phyloP scores from a whole-genome alignment of 2,329 filamentous ascomycete genomes.

The Fusarium verrucosum region DNA sequence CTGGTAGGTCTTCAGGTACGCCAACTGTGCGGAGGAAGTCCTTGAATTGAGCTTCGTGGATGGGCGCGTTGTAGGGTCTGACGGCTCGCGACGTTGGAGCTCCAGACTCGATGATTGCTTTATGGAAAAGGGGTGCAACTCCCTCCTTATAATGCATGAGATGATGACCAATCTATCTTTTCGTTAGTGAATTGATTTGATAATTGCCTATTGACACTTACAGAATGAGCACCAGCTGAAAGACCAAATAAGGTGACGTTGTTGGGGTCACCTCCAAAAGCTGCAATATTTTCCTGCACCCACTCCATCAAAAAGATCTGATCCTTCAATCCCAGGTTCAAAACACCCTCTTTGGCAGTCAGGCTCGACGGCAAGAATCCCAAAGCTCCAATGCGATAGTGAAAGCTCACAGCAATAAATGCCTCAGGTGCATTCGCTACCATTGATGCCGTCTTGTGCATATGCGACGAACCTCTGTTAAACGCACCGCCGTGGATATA shows the following conservation, averaged over 20 bases:
- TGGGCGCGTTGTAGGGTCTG: slow-evolving; percentile 62
- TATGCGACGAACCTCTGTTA: slow-evolving; percentile 58
- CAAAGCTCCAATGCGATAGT: slow-evolving; percentile 64
- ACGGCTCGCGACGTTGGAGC: slow-evolving; percentile 64
- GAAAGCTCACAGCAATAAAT: slow-evolving; percentile 61
- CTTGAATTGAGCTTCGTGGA: slow-evolving; percentile 66
- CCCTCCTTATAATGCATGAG: slow-evolving; percentile 59
- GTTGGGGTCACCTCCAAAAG: slow-evolving; percentile 61
- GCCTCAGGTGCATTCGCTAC: slow-evolving; percentile 62
- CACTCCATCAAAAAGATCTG: slow-evolving; percentile 62
- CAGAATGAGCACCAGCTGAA: slow-evolving; percentile 62
- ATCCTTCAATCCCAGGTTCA: slow-evolving; percentile 65
- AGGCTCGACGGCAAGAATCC: slow-evolving; percentile 69
- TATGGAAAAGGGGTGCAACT: slow-evolving; percentile 59
- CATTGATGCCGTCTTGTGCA: slow-evolving; percentile 70
- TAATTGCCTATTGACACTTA: slow-evolving; percentile 24
- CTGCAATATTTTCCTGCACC: slow-evolving; percentile 63
- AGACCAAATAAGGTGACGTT: slow-evolving; percentile 52
- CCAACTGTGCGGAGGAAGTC: slow-evolving; percentile 34
- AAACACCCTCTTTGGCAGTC: slow-evolving; percentile 59
- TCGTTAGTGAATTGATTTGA: neutral
- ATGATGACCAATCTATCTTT: slow-evolving; percentile 70
- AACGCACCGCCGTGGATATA: slow-evolving; percentile 64
- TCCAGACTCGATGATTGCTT: slow-evolving; percentile 66
- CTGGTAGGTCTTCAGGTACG: slow-evolving; percentile 24